These are phyloP conservation scores for Udeniomyces megalosporus DNA, from an alignment of 768 basidiomycete genomes.

Conservation along the genomic window DNA sequence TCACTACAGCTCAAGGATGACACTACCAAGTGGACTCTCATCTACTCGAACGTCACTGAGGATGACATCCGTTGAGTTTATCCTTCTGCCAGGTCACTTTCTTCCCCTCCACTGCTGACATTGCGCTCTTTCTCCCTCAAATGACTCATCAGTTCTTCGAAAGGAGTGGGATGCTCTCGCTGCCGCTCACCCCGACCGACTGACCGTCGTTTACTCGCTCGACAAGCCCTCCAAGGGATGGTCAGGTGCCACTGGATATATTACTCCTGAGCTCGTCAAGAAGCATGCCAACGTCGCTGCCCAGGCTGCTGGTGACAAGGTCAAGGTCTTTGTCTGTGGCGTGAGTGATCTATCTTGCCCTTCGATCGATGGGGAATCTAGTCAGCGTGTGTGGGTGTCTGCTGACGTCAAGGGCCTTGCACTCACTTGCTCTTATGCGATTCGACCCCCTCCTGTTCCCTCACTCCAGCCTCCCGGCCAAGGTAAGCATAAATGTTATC, in stretches of 20 bases:
- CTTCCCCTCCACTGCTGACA: neutral
- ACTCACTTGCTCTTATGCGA: neutral
- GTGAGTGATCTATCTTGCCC: neutral
- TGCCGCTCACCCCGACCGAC: constrained; percentile 35
- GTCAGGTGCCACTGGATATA: constrained; percentile 53
- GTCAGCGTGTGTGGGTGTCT: too few species aligned
- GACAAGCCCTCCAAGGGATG: constrained; percentile 58
- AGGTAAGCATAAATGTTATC: too few species aligned
- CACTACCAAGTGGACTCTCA: constrained; percentile 83
- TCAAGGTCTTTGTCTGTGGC: constrained; percentile 16
- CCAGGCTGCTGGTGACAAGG: neutral
- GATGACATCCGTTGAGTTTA: constrained; percentile 69
- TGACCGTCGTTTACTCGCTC: constrained; percentile 72
- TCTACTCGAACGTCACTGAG: constrained; percentile 82
- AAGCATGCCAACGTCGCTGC: constrained; percentile 32
- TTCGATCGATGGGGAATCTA: too few species aligned
- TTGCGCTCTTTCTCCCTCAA: neutral
- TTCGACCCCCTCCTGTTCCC: neutral
- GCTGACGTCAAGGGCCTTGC: too few species aligned
- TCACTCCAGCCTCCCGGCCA: constrained; percentile 43
- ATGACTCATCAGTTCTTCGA: constrained; percentile 21
- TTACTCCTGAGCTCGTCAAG: constrained; percentile 55
- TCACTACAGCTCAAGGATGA: constrained; percentile 41
- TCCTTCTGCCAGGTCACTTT: constrained; percentile 23
- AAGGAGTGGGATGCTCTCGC: constrained; percentile 30